Base-by-base conservation (phyloP, 495 filamentous ascomycete genomes). In the Astrothelium subdiscretum region DNA sequence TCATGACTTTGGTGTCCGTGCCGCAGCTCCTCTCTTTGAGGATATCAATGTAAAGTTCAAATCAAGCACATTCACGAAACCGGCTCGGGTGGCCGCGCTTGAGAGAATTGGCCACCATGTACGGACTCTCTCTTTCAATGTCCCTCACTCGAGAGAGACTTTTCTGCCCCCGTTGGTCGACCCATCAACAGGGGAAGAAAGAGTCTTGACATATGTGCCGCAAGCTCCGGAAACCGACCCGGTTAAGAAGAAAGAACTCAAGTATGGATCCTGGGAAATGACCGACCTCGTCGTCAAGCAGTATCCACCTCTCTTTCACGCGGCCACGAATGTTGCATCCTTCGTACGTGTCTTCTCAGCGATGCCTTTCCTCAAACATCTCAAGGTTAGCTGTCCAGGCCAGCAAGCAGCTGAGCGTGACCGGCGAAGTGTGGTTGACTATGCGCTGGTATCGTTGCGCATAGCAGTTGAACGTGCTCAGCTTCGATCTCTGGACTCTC, bases 261-360 rank as follows among this genome's bases (percentile, higher is more conserved):
- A 85, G 69, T 91, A 91, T 68, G 86, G 81, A 42, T 80, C 76
- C 67, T 83, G 68, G 81, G 84, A 78, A 61, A 78, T 81, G 72
- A 81, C 77, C 54, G 86, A 90, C 69, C 74, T 91, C 54, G 79
- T 92, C 40, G 85, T 88, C 38, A 81, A 87, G 67, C 89, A 92
- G 71, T 92, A 90, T 67, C 85, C 87, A 38, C 86, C 89, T 6
- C 73, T 92, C 6, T 94, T 92, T 75, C 89, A 92, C 67, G 85
- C 88, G 3, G 88, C 89, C n/a, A 89, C 87, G 57, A 90, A 94
- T 67, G 83, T 91, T 13, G 79, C 86, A 4, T 84, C 87, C 35
- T 91, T 92, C 75, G 83, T 91, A 31, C 78, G 79, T 59, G 86
- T 87, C 51, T 80, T 92, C 65, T 78, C 79, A 20, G 71, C 80